A percentile compares a stretch with the other conserved stretches of the same genome.
phyloP scores from a whole-genome alignment of 768 basidiomycete genomes.

The Stropharia rugosoannulata region DNA sequence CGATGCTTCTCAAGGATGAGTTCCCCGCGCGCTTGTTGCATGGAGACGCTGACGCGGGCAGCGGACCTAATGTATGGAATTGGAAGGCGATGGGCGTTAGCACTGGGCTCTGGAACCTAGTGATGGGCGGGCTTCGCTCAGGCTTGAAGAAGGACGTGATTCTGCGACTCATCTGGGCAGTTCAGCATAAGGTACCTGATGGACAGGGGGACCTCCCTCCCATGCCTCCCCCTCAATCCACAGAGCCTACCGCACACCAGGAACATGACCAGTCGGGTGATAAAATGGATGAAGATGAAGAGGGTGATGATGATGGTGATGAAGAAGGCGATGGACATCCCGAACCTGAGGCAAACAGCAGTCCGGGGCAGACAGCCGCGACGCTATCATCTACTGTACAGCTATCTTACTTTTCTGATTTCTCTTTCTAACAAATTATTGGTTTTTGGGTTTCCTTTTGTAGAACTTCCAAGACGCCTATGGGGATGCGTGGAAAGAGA shows the following conservation, averaged over 20 bases:
- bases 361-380: conserved; percentile 3
- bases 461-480: conserved; percentile 53
- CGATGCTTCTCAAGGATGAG: conserved; percentile 66
- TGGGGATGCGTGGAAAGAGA: conserved; percentile 63
- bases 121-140: conserved; percentile 52
- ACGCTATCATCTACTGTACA: conserved; percentile 12
- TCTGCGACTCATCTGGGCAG: conserved; percentile 53
- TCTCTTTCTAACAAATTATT: conserved; percentile 5
- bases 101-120: conserved; percentile 71
- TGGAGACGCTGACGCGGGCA: conserved; percentile 56
- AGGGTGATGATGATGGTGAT: conserved; percentile 16
- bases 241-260: not conserved
- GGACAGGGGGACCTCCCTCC: not conserved
- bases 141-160: conserved; percentile 66
- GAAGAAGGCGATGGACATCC: conserved; percentile 12
- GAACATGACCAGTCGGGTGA: conserved; percentile 11
- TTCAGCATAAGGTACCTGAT: conserved; percentile 54
- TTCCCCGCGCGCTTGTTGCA: conserved; percentile 67
- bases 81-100: conserved; percentile 79
- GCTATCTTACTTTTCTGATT: not conserved
- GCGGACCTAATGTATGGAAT: conserved; percentile 64
- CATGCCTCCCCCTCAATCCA: not conserved
- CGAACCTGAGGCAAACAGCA: conserved; percentile 1
- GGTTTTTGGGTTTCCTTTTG: not conserved
- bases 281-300: conserved; percentile 28